Percentiles rank a stretch among this genome's conserved stretches.
These are phyloP conservation scores for Cyberlindnera veronae DNA, from an alignment of 805 yeast species.

Conservation along the genomic window DNA sequence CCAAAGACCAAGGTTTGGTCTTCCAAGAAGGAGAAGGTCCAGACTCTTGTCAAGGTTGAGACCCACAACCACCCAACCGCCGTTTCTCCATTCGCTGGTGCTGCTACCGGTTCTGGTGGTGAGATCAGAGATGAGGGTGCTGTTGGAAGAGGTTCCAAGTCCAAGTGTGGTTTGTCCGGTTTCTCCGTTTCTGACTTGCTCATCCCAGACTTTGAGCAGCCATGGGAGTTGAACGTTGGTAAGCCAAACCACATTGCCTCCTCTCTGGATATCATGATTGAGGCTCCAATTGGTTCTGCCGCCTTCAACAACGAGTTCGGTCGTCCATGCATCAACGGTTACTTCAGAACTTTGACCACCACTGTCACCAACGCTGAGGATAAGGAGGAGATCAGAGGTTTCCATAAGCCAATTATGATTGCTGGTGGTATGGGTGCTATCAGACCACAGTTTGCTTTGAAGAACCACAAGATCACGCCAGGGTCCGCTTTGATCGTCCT, in stretches of 20 bases:
- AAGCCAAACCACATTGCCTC: constrained; percentile 92
- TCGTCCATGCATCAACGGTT: constrained; percentile 95
- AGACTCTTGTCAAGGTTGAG: constrained; percentile 91
- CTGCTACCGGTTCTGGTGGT: constrained; percentile 99
- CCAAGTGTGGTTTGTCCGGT: constrained; percentile 95
- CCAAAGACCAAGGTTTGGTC: constrained; percentile 68
- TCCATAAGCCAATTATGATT: constrained; percentile 98
- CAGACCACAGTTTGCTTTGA: constrained; percentile 87
- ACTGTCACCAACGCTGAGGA: constrained; percentile 60
- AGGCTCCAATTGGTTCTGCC: constrained; percentile 97
- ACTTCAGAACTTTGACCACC: constrained; percentile 92
- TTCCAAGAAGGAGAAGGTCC: constrained; percentile 72
- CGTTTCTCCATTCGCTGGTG: constrained; percentile 98
- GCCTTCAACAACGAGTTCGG: constrained; percentile 99
- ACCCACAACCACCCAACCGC: constrained; percentile 99
- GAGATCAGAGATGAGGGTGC: constrained; percentile 99
- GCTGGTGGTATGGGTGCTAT: constrained; percentile 99
- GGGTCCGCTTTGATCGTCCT: constrained; percentile 88
- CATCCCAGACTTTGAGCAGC: constrained; percentile 82
- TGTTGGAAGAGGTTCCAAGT: constrained; percentile 95
- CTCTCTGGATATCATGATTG: constrained; percentile 89
- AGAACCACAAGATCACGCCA: constrained; percentile 83
- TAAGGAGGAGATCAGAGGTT: constrained; percentile 80
- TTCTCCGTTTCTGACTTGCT: constrained; percentile 86
- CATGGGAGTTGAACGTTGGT: constrained; percentile 91